Percentiles rank a stretch among this genome's conserved stretches.
These are phyloP conservation scores for Aspergillus brunneoviolaceus DNA, from an alignment of 2,329 filamentous ascomycete species.

Conservation along the genomic window DNA sequence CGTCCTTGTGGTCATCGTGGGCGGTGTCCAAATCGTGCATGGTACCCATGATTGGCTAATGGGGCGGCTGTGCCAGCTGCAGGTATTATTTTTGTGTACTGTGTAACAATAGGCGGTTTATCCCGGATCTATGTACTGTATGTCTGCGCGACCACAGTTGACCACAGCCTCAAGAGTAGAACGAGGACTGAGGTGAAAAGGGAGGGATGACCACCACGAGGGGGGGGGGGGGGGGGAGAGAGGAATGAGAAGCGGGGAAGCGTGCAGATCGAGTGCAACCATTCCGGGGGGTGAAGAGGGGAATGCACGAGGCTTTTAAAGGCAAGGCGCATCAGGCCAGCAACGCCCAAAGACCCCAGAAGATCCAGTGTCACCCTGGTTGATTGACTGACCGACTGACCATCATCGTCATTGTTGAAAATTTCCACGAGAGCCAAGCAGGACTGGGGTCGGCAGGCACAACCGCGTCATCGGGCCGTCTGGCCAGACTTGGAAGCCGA, in stretches of 20 bases:
- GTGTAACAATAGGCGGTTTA: background rate
- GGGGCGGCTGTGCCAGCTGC: background rate
- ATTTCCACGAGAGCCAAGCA: background rate
- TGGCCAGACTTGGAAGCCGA: slow-evolving; percentile 4
- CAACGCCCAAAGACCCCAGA: background rate
- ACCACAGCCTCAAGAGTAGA: background rate
- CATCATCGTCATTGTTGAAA: background rate
- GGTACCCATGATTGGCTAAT: slow-evolving; percentile 9
- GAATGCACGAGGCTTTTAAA: slow-evolving; percentile 21
- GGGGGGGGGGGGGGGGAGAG: background rate
- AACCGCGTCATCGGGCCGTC: slow-evolving; percentile 4
- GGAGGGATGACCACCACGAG: slow-evolving; percentile 5
- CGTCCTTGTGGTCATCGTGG: slow-evolving; percentile 27
- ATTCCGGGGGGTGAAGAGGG: background rate
- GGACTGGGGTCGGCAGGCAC: background rate
- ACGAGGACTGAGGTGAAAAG: background rate
- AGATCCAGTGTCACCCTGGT: background rate
- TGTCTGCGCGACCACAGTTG: background rate
- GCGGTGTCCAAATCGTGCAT: slow-evolving; percentile 30
- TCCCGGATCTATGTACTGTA: background rate
- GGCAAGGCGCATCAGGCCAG: slow-evolving; percentile 8
- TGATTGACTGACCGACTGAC: background rate
- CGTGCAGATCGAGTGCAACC: slow-evolving; percentile 1
- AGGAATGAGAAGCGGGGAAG: slow-evolving; percentile 4
- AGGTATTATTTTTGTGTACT: background rate